Evolutionary conservation across 805 yeast species (phyloP), one percentile per base, ranked within the genome.

Genomic region (Barnettozyma sucrosica): DNA sequence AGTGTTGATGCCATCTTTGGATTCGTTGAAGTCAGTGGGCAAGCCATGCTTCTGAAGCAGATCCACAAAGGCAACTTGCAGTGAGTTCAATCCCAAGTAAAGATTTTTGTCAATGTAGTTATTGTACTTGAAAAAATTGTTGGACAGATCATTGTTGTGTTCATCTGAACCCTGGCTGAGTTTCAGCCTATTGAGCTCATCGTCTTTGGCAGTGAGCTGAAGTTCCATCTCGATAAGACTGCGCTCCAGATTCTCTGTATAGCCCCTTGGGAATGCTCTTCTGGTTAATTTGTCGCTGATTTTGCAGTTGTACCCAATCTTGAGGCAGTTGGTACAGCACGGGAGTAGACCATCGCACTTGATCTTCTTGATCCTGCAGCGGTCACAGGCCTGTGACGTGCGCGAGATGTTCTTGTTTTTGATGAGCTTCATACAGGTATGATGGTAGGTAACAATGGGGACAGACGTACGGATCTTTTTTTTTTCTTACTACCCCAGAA

Each of bases 261-360:
- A 85, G 0, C 93, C 92, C 56, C 82, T 81, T 3, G 93, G 92
- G 51, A 85, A 83, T 1, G 90, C 86, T 50, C 89, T 71, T 64
- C 95, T 71, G 0, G 89, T 80, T 24, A 85, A 65, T 59, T 82
- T 83, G 65, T 85, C 92, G 47, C 85, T 77, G 4, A 85, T 84
- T 36, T 79, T 75, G 62, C 95, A 85, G 40, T 75, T 79, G 56
- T 81, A 81, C 0, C 82, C 83, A 38, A 81, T 79, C 51, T 76
- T 76, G 32, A 68, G 66, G 59, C 93, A 85, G 57, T 83, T 82
- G 33, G 80, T 70, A 61, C 95, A 85, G 40, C 69, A 63, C 9
- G 89, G 89, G 2, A 77, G 72, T 49, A 74, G 71, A 1, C 90
- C 92, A 57, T 83, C 85, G 64, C 93, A 85, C 53, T 81, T 80